Base-by-base conservation (phyloP, 176 grass and related monocot genomes). In the Cocos nucifera region DNA sequence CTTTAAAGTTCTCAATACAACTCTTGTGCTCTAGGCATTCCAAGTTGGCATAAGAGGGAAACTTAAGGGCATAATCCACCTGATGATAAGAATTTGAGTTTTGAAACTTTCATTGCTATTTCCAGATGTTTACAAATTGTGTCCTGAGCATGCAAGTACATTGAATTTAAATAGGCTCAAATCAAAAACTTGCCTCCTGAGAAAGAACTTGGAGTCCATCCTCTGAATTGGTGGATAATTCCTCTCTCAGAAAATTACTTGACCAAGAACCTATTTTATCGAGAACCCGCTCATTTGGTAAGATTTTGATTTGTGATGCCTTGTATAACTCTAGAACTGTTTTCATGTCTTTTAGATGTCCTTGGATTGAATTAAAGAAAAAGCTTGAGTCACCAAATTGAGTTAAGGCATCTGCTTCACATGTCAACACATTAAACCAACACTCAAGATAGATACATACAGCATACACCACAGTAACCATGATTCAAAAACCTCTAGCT, bases 1-100 rank as follows among this genome's bases (percentile, higher is more conserved):
- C 17, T 62, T 79, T 66, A 63, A 90, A 81, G 61, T 62, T 48
- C 77, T 96, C 86, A 19, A 96, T 95, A 63, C 62, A 79, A 69
- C 74, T 76, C 72, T 76, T 95, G 63, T 95, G 90, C 49, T 82
- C 77, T 29, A 95, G 60, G 17, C 83, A 75, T 44, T 95, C 90
- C 64, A 95, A 52, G 58, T 74, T 80, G 48, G 75, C 32, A 50
- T 79, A 95, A 59, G 84, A 86, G 9, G 86, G 90, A 79, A 68
- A 87, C 3, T 77, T 74, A 3, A 95, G 67, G 58, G 68, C 50
- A 71, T 89, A 64, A 0, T 89, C 80, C 57, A 84, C 75, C 90
- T 89, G 69, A 85, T 20, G 22, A 32, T 2, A 64, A 24, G 65
- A 64, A 6, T 18, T 44, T 74, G 49, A 72, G 27, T 22, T n/a